Conservation (phyloP, 352 stramenopile genomes). For the Bremia lactucae region DNA sequence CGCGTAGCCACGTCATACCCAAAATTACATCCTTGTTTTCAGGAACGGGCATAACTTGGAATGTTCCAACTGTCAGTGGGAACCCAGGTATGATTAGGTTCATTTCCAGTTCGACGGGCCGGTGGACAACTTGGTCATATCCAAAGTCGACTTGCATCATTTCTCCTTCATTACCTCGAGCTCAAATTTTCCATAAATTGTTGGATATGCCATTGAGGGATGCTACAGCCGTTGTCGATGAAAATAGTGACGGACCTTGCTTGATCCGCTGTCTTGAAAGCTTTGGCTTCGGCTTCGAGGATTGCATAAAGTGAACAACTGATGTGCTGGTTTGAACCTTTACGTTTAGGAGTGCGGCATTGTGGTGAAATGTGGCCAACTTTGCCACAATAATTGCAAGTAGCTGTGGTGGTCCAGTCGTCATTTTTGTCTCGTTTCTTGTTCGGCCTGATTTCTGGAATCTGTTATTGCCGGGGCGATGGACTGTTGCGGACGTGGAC, state of each 20-base stretch:
- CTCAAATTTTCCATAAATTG: not conserved
- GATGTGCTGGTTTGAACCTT: not conserved
- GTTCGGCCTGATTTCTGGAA: not conserved
- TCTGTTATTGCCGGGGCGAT: too few relatives aligned
- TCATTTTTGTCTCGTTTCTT: not conserved
- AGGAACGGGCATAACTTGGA: slow-evolving; percentile 3
- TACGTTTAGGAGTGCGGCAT: not conserved
- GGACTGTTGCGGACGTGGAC: too few relatives aligned
- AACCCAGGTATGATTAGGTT: too few relatives aligned
- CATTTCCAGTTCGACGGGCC: too few relatives aligned
- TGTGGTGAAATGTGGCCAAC: not conserved
- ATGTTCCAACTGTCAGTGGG: not conserved
- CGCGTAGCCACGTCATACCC: slow-evolving; percentile 10
- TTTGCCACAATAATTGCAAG: not conserved
- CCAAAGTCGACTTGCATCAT: not conserved
- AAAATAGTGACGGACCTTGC: not conserved
- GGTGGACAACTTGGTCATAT: not conserved
- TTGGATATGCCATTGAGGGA: not conserved
- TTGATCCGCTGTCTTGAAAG: not conserved
- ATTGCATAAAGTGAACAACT: not conserved
- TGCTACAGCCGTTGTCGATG: not conserved
- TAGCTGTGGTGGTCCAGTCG: not conserved
- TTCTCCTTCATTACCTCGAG: not conserved
- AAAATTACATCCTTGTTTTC: slow-evolving; percentile 7
- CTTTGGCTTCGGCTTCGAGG: not conserved